Evolutionary conservation across 176 grass and related monocot genomes (phyloP), one percentile per base, ranked within the genome.

Genomic region (Otatea glauca): DNA sequence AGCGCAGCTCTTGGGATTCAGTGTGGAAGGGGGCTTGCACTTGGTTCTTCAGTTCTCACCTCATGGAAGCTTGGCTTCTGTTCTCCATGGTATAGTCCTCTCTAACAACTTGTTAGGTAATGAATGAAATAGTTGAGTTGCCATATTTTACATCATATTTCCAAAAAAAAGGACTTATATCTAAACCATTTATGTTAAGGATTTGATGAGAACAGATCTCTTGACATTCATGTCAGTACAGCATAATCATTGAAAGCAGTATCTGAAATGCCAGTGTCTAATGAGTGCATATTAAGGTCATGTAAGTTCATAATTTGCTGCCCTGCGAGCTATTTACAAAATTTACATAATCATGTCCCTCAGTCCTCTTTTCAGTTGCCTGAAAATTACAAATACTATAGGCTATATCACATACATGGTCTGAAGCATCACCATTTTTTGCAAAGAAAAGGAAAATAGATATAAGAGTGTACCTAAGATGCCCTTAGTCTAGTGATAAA

Each of bases 1-100:
- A n/a, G 97, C 93, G 20, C 97, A 99, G 70, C 92, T 99, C 20
- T 71, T 99, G 88, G 97, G 97, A 60, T 99, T 99, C 85, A 94
- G 90, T 59, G 93, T 93, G 39, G 97, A 99, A 84, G 88, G 82
- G 3, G 97, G 93, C 12, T 81, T 96, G 83, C 97, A 96, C 78
- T 83, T 99, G 81, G 84, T 99, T 86, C 88, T 99, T 49, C 94
- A 92, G 48, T 99, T 92, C 79, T 96, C 97, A 20, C 93, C 92
- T 77, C 92, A 99, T 76, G 97, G 97, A 88, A 99, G 97, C 86
- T 85, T 99, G 58, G 93, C 93, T 68, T 96, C 93, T 86, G 74
- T 96, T 68, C 90, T 99, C 70, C 97, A 99, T 79, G 93, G 97
- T 99, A 93, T 75, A 84, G 73, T 83, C 72, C 73, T 68, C 56